These are phyloP conservation scores for Fragaria nilgerrensis DNA, from an alignment of 306 rosid genomes.

Conservation along the genomic window DNA sequence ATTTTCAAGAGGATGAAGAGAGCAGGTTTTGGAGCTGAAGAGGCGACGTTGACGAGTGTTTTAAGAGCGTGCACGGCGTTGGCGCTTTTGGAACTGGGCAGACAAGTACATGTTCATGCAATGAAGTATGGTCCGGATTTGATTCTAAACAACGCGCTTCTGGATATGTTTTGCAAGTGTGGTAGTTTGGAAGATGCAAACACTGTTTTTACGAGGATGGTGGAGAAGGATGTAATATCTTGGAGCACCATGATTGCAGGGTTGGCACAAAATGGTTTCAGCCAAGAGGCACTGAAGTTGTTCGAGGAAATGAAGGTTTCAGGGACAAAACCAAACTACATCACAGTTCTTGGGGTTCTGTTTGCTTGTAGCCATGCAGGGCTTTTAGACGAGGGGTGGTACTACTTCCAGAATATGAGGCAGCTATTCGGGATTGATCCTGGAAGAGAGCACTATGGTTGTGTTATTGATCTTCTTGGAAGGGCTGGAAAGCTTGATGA, in stretches of 20 bases:
- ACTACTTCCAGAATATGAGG: conserved; percentile 74
- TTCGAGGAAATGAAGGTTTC: conserved; percentile 61
- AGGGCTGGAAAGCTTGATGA: conserved; percentile 80
- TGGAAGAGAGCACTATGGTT: conserved; percentile 77
- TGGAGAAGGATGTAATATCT: conserved; percentile 73
- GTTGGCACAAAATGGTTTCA: conserved; percentile 85
- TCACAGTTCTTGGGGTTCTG: conserved; percentile 81
- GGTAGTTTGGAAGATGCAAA: conserved; percentile 78
- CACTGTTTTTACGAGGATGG: conserved; percentile 53
- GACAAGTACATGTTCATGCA: conserved; percentile 71
- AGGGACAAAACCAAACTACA: conserved; percentile 64
- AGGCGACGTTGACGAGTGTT: conserved; percentile 71
- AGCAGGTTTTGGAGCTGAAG: conserved; percentile 50
- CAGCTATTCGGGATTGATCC: conserved; percentile 62
- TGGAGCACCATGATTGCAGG: conserved; percentile 97
- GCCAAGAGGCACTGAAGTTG: conserved; percentile 62
- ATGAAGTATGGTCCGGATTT: conserved; percentile 71
- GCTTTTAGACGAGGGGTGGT: conserved; percentile 68
- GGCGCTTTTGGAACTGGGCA: conserved; percentile 76
- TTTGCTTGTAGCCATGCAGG: conserved; percentile 97
- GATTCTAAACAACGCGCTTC: conserved; percentile 77
- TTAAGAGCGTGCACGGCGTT: conserved; percentile 74
- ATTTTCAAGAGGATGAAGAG: conserved; percentile 72
- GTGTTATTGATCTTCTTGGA: conserved; percentile 92
- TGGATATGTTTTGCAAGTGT: conserved; percentile 90